Evolutionary conservation across 2,329 filamentous ascomycete species (phyloP).

Genomic region (Corniculantispora saksenae): DNA sequence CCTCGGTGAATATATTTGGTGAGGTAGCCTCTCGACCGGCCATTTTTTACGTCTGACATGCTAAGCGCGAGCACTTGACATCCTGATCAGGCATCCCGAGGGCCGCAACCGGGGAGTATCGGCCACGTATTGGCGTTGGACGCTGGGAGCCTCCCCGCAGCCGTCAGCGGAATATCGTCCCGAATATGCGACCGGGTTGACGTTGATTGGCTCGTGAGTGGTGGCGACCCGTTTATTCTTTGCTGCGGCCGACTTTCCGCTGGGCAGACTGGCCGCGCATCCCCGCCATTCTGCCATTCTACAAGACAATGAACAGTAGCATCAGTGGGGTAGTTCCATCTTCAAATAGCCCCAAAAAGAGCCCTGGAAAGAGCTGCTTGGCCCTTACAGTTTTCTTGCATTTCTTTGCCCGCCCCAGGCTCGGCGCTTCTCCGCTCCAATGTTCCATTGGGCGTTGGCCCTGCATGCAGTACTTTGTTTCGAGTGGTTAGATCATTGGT

Average conservation of each 20-base stretch:
- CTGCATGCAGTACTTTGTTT: background rate
- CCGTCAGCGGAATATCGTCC: conserved; percentile 15
- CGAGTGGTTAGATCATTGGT: background rate
- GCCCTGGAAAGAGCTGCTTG: background rate
- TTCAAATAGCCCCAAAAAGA: background rate
- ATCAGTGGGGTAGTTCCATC: background rate
- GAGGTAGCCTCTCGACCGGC: background rate
- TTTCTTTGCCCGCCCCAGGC: background rate
- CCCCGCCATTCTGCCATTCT: background rate
- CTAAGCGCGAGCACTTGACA: background rate
- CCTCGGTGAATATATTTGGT: background rate
- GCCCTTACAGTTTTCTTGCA: background rate
- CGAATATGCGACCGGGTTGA: background rate
- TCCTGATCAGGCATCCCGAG: background rate
- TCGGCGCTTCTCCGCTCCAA: background rate
- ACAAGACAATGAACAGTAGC: background rate
- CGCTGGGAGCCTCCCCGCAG: background rate
- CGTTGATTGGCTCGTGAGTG: conserved; percentile 5
- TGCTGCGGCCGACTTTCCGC: background rate
- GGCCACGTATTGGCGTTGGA: background rate
- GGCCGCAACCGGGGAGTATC: conserved; percentile 1
- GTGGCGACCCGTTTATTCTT: background rate
- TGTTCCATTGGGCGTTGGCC: background rate
- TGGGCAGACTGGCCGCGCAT: background rate
- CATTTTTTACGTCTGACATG: background rate